Base-by-base conservation (phyloP, 148 eudicot species). In the Vaccinium corymbosum region DNA sequence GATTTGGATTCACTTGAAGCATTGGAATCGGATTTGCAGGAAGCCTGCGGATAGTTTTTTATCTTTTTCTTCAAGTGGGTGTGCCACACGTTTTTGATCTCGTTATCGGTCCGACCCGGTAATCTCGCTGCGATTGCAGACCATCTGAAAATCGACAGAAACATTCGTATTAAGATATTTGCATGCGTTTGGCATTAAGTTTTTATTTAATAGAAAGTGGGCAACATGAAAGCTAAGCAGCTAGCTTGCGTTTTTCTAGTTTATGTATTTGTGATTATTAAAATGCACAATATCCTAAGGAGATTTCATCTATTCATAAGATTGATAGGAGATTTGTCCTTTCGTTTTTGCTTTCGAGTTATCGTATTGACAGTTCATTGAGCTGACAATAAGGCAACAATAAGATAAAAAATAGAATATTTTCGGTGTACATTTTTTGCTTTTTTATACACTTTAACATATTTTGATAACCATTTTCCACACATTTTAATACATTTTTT, bases 41-140 rank as follows among this genome's bases (percentile, higher is more conserved):
- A 11, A 19, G 81, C 19, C 85, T 86, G 85, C 46, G 6, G 46
- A 38, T 88, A 27, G 73, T 89, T 76, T 61, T 85, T 76, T 42
- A 91, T 85, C 86, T 84, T 92, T 85, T 94, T 94, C 93, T 94
- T 94, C 74, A 94, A 85, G 85, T 88, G 91, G 57, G 97, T 94
- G 86, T 94, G 97, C 97, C 97, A 94, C 19, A 94, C 93, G 68
- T 94, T 94, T 87, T 94, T 94, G 1, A 94, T 92, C 51, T 94
- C 97, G 50, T 94, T 94, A 76, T 94, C 97, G 1, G 97, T 94
- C 83, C 97, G 85, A 59, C 97, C 97, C 38, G 97, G 95, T 57
- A 94, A 90, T 62, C 83, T 92, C 49, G 94, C 91, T 79, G 97
- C 97, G 50, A 94, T 94, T 4, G 92, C 89, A 14, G 97, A 92